These are phyloP conservation scores for Lichtheimia ramosa DNA, from an alignment of 371 early-diverging fungal genomes.

Conservation along the genomic window DNA sequence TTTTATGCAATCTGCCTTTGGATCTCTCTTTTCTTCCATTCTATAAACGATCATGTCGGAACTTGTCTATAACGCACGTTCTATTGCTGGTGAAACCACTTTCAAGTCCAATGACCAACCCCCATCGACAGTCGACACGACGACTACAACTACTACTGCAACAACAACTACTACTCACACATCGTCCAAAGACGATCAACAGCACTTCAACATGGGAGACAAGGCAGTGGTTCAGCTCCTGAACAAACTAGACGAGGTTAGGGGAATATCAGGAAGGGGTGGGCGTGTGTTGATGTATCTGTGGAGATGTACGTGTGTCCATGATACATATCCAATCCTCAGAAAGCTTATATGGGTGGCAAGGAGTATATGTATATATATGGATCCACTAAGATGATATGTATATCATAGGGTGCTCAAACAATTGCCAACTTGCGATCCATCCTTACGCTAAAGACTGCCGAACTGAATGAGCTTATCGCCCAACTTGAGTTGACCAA, in stretches of 20 bases:
- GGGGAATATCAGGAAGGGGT: background rate
- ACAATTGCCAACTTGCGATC: conserved; percentile 48
- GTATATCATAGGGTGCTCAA: conserved; percentile 35
- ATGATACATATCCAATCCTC: too few relatives aligned
- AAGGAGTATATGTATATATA: background rate
- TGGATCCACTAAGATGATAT: background rate
- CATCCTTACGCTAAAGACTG: conserved; percentile 48
- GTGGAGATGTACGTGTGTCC: too few relatives aligned
- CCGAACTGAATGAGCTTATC: conserved; percentile 48
- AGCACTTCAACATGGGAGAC: conserved; percentile 14
- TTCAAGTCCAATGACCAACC: background rate
- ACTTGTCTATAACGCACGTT: conserved; percentile 13
- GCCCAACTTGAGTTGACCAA: conserved; percentile 49
- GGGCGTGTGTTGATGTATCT: too few relatives aligned
- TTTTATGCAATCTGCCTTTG: conserved; percentile 4
- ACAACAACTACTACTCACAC: background rate
- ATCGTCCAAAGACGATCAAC: conserved; percentile 6
- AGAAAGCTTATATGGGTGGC: too few relatives aligned
- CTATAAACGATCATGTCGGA: conserved; percentile 16
- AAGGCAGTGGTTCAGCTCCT: conserved; percentile 15
- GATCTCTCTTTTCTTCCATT: conserved; percentile 3
- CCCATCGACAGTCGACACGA: background rate
- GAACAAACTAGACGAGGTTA: conserved; percentile 25
- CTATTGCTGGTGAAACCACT: background rate
- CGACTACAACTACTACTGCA: background rate